phyloP scores from a whole-genome alignment of 805 yeast species.

The Pichia nanzhaoensis region DNA sequence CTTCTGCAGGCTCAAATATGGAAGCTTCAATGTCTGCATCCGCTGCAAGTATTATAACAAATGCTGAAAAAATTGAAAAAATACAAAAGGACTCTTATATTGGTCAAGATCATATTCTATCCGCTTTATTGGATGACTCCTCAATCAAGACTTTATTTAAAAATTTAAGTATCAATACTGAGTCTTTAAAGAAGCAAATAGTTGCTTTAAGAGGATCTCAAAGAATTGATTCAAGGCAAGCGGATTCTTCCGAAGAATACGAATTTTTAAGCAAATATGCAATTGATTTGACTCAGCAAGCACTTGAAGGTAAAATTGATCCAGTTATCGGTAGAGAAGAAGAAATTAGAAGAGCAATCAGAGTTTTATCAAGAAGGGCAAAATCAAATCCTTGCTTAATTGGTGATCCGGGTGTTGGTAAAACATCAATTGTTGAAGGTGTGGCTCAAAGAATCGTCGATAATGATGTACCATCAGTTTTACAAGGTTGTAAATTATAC shows the following conservation, averaged over 20 bases:
- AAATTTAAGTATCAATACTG: slow-evolving; percentile 60
- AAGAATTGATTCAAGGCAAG: slow-evolving; percentile 87
- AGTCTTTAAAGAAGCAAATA: slow-evolving; percentile 71
- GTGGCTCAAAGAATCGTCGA: slow-evolving; percentile 96
- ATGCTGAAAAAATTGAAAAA: slow-evolving; percentile 69
- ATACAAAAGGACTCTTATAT: slow-evolving; percentile 87
- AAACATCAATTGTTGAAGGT: slow-evolving; percentile 96
- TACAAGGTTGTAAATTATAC: slow-evolving; percentile 73
- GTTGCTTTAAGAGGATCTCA: slow-evolving; percentile 80
- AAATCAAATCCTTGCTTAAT: slow-evolving; percentile 94
- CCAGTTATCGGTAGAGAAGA: slow-evolving; percentile 99
- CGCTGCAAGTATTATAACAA: slow-evolving; percentile 66
- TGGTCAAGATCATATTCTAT: slow-evolving; percentile 89
- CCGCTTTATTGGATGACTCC: slow-evolving; percentile 78
- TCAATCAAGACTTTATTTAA: slow-evolving; percentile 65
- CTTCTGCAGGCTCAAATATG: slow-evolving; percentile 84
- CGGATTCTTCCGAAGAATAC: slow-evolving; percentile 78
- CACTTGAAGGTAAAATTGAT: slow-evolving; percentile 89
- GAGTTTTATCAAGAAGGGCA: slow-evolving; percentile 94
- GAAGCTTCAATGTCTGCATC: slow-evolving; percentile 71
- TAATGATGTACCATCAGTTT: slow-evolving; percentile 86
- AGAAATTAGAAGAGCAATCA: slow-evolving; percentile 90
- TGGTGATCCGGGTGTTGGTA: slow-evolving; percentile 99
- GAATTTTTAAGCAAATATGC: slow-evolving; percentile 90
- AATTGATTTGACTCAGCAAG: slow-evolving; percentile 86